A percentile compares a stretch with the other conserved stretches of the same genome.
Conservation (phyloP, 257 asterid genomes). For the Salvia splendens region DNA sequence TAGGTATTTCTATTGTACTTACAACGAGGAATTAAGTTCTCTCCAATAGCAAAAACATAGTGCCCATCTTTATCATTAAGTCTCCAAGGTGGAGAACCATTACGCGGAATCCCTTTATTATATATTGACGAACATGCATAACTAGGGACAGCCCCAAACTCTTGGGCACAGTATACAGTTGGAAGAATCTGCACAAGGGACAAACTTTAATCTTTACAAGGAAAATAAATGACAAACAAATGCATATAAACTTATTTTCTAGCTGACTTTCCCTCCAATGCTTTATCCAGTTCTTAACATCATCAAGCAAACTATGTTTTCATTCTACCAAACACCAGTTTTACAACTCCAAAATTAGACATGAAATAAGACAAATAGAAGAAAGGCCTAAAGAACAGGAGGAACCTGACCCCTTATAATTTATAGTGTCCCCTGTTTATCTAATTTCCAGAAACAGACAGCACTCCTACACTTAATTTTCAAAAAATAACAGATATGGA, state of each 20-base stretch:
- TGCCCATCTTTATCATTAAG: slow-evolving; percentile 90
- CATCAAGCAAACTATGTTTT: neutral
- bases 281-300: slow-evolving; percentile 13
- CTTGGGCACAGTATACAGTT: slow-evolving; percentile 61
- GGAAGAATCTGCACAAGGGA: slow-evolving; percentile 67
- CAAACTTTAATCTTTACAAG: slow-evolving; percentile 33
- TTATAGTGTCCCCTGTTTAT: neutral
- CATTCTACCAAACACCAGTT: slow-evolving; percentile 1
- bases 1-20: slow-evolving; percentile 43
- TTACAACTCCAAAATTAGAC: slow-evolving; percentile 4
- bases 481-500: neutral
- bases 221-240: slow-evolving; percentile 9
- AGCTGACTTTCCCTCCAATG: neutral
- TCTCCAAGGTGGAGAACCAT: slow-evolving; percentile 87
- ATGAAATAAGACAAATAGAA: slow-evolving; percentile 16
- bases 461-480: neutral
- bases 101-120: slow-evolving; percentile 67
- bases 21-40: slow-evolving; percentile 88
- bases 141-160: slow-evolving; percentile 56
- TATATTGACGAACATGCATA: slow-evolving; percentile 75
- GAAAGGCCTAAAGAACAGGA: slow-evolving; percentile 5
- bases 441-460: neutral
- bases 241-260: slow-evolving; percentile 3
- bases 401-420: neutral
- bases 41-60: slow-evolving; percentile 70